These are phyloP conservation scores for Phytopythium delawarense DNA, from an alignment of 352 stramenopile genomes.

Conservation along the genomic window DNA sequence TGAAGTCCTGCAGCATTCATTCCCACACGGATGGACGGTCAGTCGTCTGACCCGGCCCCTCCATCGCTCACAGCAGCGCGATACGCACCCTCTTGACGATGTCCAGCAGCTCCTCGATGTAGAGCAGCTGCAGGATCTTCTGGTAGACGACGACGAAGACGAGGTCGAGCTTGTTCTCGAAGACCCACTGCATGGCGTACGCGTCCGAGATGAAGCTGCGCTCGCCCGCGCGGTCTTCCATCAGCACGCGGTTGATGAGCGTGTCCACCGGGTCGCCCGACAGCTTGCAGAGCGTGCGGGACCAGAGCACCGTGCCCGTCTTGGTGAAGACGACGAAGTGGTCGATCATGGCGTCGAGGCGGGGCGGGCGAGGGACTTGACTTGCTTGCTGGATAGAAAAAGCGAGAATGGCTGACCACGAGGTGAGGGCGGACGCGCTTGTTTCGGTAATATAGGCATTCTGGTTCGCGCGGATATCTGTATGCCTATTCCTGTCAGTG, in stretches of 20 bases:
- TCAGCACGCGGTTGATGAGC: constrained; percentile 87
- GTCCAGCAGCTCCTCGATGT: constrained; percentile 90
- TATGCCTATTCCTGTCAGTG: too few relatives aligned
- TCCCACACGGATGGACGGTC: background rate
- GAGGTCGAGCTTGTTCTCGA: constrained; percentile 90
- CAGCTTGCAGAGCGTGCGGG: constrained; percentile 84
- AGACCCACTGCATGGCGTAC: constrained; percentile 90
- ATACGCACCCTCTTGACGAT: constrained; percentile 63
- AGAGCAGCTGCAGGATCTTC: constrained; percentile 88
- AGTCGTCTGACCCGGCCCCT: background rate
- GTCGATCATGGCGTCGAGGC: constrained; percentile 77
- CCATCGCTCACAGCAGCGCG: background rate
- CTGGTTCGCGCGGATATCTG: too few relatives aligned
- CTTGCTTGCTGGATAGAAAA: background rate
- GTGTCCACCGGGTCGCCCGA: constrained; percentile 81
- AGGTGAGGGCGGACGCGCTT: too few relatives aligned
- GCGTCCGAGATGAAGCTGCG: constrained; percentile 81
- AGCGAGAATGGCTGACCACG: too few relatives aligned
- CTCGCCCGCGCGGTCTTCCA: constrained; percentile 86
- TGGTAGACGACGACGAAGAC: constrained; percentile 93
- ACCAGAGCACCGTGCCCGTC: constrained; percentile 89
- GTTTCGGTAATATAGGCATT: too few relatives aligned
- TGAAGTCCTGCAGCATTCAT: constrained; percentile 42
- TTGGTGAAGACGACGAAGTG: constrained; percentile 92
- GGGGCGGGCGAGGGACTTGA: background rate